Evolutionary conservation across 2,329 filamentous ascomycete genomes (phyloP), one percentile per base, ranked within the genome.

Genomic region (Colletotrichum kahawae): DNA sequence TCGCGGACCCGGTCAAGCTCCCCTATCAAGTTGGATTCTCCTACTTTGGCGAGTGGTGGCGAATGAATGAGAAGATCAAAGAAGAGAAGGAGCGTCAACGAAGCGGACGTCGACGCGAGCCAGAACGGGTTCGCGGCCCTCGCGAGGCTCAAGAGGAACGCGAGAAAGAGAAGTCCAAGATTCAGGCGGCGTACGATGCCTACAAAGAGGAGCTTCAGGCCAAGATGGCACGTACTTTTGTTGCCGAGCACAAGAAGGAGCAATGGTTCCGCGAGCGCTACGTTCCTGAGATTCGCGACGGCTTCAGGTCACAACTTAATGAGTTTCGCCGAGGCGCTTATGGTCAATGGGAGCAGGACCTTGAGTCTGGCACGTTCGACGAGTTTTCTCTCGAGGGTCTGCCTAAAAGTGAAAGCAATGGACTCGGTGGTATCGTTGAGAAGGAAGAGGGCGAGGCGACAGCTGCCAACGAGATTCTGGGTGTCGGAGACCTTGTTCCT

Each of bases 181-280:
- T 96, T 27, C 94, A 96, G 80, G 87, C 87, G 16, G 91, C 92
- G 2, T 93, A 93, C 78, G 92, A 94, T 79, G 78, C 86, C 1
- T 94, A 94, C 81, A 93, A 93, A 79, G 92, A 93, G 80, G 92
- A 93, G 43, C 85, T 94, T 3, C 92, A 93, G 79, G 91, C 90
- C 5, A 93, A 92, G 82, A 96, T 98, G 93, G 96, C 97, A 1
- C 93, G 95, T 78, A 89, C 91, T 1, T 99, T 99, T 82, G 97
- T 99, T 56, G 92, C 93, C 65, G 94, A 95, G 79, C 97, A 99
- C 85, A 98, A 98, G 83, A 92, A 93, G 57, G 97, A 99, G 83
- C 96, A 99, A 82, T 99, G 97, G 97, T 99, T 99, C 86, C 95
- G 93, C 79, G 97, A 99, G 85, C 93, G 95, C 82, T 99, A 99